These are phyloP conservation scores for Dictyostelium citrinum DNA, from an alignment of 78 protist genomes.

Conservation along the genomic window DNA sequence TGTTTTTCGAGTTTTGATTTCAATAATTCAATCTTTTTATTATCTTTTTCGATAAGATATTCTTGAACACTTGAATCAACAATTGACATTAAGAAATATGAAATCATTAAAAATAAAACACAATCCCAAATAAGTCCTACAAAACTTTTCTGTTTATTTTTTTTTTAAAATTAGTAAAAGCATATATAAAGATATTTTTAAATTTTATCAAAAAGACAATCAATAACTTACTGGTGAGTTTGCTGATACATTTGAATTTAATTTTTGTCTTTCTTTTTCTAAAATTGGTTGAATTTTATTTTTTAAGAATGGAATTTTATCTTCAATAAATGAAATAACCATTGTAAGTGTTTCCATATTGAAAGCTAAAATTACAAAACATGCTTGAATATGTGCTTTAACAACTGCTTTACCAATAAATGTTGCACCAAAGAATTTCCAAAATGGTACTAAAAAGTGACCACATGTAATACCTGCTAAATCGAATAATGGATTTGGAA, in stretches of 20 bases:
- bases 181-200: background rate
- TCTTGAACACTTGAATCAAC: constrained; percentile 81
- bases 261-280: constrained; percentile 70
- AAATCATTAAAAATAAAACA: constrained; percentile 71
- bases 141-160: constrained; percentile 41
- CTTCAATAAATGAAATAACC: constrained; percentile 43
- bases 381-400: constrained; percentile 85
- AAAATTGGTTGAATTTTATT: constrained; percentile 63
- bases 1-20: background rate
- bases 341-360: constrained; percentile 33
- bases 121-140: constrained; percentile 76
- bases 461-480: constrained; percentile 91
- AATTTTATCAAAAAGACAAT: background rate
- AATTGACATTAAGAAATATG: constrained; percentile 77
- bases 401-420: constrained; percentile 89
- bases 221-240: constrained; percentile 33
- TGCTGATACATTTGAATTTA: constrained; percentile 1
- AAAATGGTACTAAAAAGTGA: constrained; percentile 84
- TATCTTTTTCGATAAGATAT: constrained; percentile 62
- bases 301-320: constrained; percentile 42
- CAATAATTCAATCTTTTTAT: constrained; percentile 62
- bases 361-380: constrained; percentile 60
- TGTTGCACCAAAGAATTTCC: constrained; percentile 91
- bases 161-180: background rate
- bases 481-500: constrained; percentile 91